Conservation (phyloP, 2,329 filamentous ascomycete species). For the Colletotrichum liriopes region DNA sequence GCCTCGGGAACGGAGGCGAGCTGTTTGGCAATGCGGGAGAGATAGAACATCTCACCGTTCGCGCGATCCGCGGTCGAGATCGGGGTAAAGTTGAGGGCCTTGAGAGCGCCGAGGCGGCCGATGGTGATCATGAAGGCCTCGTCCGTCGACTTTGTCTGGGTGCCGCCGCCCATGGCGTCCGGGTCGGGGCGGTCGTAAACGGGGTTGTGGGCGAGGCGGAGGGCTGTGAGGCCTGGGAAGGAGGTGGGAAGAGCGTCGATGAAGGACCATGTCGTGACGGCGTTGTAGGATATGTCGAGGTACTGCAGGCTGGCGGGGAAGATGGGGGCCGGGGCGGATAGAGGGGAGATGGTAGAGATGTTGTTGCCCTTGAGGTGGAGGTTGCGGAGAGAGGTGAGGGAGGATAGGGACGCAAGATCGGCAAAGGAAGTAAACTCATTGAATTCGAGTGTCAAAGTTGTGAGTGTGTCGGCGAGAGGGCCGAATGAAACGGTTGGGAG, state of each 20-base stretch:
- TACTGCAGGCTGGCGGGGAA: conserved; percentile 73
- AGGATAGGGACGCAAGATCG: conserved; percentile 69
- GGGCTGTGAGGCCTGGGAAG: conserved; percentile 81
- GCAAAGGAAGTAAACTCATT: conserved; percentile 76
- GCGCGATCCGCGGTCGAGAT: conserved; percentile 82
- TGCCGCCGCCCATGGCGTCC: conserved; percentile 51
- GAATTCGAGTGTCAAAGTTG: conserved; percentile 78
- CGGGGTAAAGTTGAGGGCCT: conserved; percentile 79
- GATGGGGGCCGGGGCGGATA: conserved; percentile 55
- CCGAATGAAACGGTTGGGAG: conserved; percentile 61
- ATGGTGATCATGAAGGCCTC: conserved; percentile 93
- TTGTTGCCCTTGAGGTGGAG: conserved; percentile 84
- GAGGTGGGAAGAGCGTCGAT: conserved; percentile 76
- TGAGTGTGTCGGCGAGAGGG: conserved; percentile 67
- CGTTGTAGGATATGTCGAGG: conserved; percentile 82
- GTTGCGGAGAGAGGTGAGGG: conserved; percentile 68
- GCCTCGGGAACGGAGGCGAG: conserved; percentile 72
- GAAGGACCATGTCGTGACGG: conserved; percentile 79
- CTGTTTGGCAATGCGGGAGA: conserved; percentile 85
- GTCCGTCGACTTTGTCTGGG: conserved; percentile 71
- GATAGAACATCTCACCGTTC: conserved; percentile 95
- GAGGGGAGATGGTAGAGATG: conserved; percentile 64
- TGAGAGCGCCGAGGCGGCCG: conserved; percentile 79
- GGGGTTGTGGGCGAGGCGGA: conserved; percentile 90
- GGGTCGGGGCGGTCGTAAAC: conserved; percentile 74